Evolutionary conservation across 1,284 basidiomycete genomes (phyloP).

Genomic region (Cutaneotrichosporon sp.): DNA sequence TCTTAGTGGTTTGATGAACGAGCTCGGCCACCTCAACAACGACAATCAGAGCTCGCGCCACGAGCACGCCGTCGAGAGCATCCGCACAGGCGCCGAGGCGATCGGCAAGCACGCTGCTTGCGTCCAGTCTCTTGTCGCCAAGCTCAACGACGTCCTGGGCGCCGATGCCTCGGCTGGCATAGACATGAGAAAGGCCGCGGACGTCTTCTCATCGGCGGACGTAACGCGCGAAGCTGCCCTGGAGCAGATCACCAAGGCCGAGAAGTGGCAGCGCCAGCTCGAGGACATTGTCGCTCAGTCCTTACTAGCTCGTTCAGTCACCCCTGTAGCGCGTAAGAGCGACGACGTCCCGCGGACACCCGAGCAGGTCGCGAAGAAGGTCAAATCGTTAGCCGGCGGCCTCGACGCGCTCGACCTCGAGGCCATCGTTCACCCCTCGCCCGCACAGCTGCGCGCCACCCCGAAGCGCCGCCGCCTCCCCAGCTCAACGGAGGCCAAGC

Average conservation of each 20-base stretch:
- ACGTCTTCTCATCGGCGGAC: conserved; percentile 22
- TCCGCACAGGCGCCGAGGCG: neutral
- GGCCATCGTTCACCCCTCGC: conserved; percentile 17
- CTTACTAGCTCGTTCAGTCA: neutral
- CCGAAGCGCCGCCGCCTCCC: conserved; percentile 27
- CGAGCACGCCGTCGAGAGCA: neutral
- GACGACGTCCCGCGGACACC: neutral
- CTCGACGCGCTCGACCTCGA: conserved; percentile 33
- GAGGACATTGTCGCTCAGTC: conserved; percentile 8
- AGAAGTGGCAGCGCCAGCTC: conserved; percentile 17
- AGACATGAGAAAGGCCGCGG: conserved; percentile 17
- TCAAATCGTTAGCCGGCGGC: conserved; percentile 24
- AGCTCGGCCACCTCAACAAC: neutral
- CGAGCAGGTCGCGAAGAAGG: conserved; percentile 1
- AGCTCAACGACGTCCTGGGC: conserved; percentile 17
- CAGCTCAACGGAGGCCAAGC: conserved; percentile 13
- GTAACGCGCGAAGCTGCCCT: conserved; percentile 19
- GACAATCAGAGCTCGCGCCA: neutral
- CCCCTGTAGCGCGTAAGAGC: neutral
- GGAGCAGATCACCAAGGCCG: conserved; percentile 3
- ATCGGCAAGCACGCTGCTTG: conserved; percentile 5
- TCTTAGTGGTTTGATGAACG: conserved; percentile 1
- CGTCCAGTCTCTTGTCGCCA: conserved; percentile 11
- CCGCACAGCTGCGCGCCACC: conserved; percentile 12
- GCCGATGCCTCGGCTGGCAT: neutral